Evolutionary conservation across 371 early-diverging fungal genomes (phyloP).

Genomic region (Mucor sp.): DNA sequence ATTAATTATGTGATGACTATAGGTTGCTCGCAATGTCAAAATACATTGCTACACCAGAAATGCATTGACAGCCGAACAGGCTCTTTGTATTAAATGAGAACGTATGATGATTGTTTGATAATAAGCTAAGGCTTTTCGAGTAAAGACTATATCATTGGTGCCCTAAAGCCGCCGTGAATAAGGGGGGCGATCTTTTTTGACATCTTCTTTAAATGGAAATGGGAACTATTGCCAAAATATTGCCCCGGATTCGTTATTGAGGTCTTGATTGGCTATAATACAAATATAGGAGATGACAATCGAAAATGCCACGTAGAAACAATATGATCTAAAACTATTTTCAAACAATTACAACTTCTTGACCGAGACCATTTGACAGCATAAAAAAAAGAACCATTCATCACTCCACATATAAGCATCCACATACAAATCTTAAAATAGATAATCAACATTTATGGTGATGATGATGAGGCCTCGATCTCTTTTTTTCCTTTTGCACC

Average conservation of each 20-base stretch:
- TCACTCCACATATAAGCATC: background rate
- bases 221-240: background rate
- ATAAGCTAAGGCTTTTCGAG: background rate
- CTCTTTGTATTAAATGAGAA: background rate
- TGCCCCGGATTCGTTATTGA: background rate
- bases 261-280: background rate
- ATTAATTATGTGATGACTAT: background rate
- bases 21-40: background rate
- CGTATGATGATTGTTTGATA: background rate
- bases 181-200: conserved; percentile 4
- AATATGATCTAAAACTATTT: background rate
- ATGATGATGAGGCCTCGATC: background rate
- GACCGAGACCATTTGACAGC: background rate
- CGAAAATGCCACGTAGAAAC: background rate
- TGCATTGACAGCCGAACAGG: background rate
- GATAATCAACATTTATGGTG: background rate
- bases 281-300: background rate
- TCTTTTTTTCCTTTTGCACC: background rate
- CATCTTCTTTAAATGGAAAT: conserved; percentile 1
- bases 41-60: background rate
- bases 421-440: background rate
- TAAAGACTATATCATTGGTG: background rate
- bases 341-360: background rate
- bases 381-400: background rate
- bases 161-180: background rate